Evolutionary conservation across 257 asterid genomes (phyloP).

Genomic region (Solanum ossicruentum): DNA sequence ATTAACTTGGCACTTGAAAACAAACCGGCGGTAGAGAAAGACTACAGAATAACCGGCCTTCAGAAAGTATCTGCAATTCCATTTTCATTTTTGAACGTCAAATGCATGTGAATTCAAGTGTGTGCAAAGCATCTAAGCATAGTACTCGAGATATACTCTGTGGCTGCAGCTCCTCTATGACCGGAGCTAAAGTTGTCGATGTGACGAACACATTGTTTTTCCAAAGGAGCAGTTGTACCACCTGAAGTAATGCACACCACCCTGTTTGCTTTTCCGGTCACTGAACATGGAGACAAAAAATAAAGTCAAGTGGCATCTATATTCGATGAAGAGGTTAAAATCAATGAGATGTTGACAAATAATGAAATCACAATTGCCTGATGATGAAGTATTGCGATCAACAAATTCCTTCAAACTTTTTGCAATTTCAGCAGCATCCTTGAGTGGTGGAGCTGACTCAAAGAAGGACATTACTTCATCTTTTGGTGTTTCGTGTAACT

Average conservation of each 20-base stretch:
- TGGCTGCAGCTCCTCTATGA: slow-evolving; percentile 92
- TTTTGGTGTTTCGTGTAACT: slow-evolving; percentile 17
- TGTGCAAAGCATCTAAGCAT: not conserved
- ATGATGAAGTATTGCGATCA: slow-evolving; percentile 15
- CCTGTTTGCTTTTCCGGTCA: slow-evolving; percentile 27
- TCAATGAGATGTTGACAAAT: not conserved
- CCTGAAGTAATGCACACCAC: slow-evolving; percentile 91
- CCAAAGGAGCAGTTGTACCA: slow-evolving; percentile 93
- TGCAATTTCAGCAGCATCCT: slow-evolving; percentile 39
- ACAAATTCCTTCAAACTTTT: slow-evolving; percentile 37
- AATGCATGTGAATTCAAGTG: not conserved
- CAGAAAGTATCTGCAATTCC: slow-evolving; percentile 59
- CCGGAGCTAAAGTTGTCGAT: slow-evolving; percentile 96
- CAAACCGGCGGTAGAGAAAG: slow-evolving; percentile 74
- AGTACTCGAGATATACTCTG: slow-evolving; percentile 44
- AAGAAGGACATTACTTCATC: slow-evolving; percentile 54
- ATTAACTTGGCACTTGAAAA: not conserved
- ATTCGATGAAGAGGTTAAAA: not conserved
- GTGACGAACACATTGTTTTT: slow-evolving; percentile 74
- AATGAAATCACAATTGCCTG: slow-evolving; percentile 26
- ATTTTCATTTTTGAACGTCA: not conserved
- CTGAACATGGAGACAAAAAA: slow-evolving; percentile 13
- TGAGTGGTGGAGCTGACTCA: slow-evolving; percentile 69
- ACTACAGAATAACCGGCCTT: slow-evolving; percentile 77
- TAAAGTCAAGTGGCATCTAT: not conserved